These are phyloP conservation scores for Populus trichocarpa DNA, from an alignment of 441 rosid species.

Conservation along the genomic window DNA sequence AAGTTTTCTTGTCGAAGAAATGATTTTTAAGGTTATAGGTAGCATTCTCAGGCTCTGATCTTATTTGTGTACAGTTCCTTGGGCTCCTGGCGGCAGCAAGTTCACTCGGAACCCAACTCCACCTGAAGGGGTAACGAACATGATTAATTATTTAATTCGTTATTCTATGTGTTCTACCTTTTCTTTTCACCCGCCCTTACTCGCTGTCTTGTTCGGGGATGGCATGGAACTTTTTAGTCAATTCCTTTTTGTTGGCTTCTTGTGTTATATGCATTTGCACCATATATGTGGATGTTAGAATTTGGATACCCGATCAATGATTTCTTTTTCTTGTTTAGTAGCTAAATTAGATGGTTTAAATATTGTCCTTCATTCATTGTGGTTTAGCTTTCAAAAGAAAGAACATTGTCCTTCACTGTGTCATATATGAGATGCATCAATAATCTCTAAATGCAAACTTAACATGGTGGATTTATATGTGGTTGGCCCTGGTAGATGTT, in stretches of 20 bases:
- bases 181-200: background rate
- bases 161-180: background rate
- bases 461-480: background rate
- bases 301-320: background rate
- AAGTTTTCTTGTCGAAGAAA: background rate
- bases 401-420: background rate
- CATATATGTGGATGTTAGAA: background rate
- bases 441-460: background rate
- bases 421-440: background rate
- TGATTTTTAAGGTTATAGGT: background rate
- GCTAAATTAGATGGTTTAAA: background rate
- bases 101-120: slow-evolving; percentile 90
- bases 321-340: background rate
- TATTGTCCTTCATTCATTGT: background rate
- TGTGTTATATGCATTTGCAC: background rate
- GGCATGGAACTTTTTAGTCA: background rate
- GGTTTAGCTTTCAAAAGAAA: background rate
- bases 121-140: slow-evolving; percentile 67
- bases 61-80: slow-evolving; percentile 67
- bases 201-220: background rate
- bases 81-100: slow-evolving; percentile 99
- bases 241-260: background rate
- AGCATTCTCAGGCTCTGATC: slow-evolving; percentile 9
- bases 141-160: background rate
- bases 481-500: background rate